Evolutionary conservation across 345 rosid species (phyloP), one percentile per base, ranked within the genome.

Genomic region (Trapa incisa): DNA sequence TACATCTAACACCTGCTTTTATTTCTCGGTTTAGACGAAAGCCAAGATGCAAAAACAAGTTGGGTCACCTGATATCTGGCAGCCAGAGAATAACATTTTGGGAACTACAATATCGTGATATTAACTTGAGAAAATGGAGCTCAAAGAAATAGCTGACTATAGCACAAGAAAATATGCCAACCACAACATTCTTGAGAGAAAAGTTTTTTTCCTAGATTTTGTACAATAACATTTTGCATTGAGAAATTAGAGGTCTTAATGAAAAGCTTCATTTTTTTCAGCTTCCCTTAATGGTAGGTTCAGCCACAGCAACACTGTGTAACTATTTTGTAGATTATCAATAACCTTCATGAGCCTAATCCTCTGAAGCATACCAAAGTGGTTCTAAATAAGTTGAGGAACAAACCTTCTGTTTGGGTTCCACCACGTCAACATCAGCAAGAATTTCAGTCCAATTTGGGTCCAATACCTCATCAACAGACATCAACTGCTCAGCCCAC

Each of bases 401-500:
- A 47, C 70, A 53, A 65, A 91, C 97, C 97, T 88, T 74, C 35
- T 88, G 84, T 72, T 78, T 87, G 65, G 74, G 65, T 65, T 83
- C 77, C 54, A 74, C 48, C 70, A 75, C 58, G 47, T 65, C 71
- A 57, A 75, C 73, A 75, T 85, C 95, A 47, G 56, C 76, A 41
- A 86, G 80, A 80, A 88, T 77, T 65, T 86, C 88, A 58, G 79
- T 82, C 91, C 84, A 85, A 64, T 76, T 57, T 72, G 86, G 4
- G 58, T 76, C 53, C 75, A 89, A 72, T 61, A 56, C 70, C 75
- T 82, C 86, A 33, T 81, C 88, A 78, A 77, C 86, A 11, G 88
- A 76, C 62, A 91, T 84, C 68, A 91, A 86, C 50, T 88, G 87
- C 74, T 91, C 96, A 33, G 83, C 83, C 89, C 85, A 89, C 64